Evolutionary conservation across 495 filamentous ascomycete genomes (phyloP).

Genomic region (Pyrenula massariospora): DNA sequence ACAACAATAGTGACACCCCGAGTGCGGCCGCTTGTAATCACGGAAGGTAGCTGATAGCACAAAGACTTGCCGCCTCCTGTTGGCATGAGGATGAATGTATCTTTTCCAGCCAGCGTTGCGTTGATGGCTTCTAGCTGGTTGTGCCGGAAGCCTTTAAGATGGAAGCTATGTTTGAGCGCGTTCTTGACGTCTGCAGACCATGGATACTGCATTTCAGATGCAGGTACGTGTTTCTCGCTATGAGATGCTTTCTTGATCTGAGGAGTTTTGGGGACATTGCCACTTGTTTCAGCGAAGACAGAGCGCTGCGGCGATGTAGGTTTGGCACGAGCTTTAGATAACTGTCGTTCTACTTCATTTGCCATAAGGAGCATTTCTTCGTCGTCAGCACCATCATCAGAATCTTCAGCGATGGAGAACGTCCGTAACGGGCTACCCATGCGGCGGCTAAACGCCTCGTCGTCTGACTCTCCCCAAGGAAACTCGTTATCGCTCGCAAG

Average conservation of each 20-base stretch:
- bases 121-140: slow-evolving; percentile 96
- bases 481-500: slow-evolving; percentile 1
- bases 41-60: slow-evolving; percentile 89
- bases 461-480: slow-evolving; percentile 15
- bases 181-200: slow-evolving; percentile 83
- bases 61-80: slow-evolving; percentile 95
- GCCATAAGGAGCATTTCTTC: slow-evolving; percentile 57
- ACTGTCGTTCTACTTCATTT: slow-evolving; percentile 39
- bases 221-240: slow-evolving; percentile 23
- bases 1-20: slow-evolving; percentile 84
- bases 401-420: slow-evolving; percentile 35
- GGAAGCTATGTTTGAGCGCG: slow-evolving; percentile 67
- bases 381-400: slow-evolving; percentile 54
- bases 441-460: slow-evolving; percentile 30
- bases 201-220: slow-evolving; percentile 35
- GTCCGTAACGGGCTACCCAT: slow-evolving; percentile 29
- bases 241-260: slow-evolving; percentile 20
- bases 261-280: slow-evolving; percentile 27
- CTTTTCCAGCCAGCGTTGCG: slow-evolving; percentile 73
- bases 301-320: slow-evolving; percentile 17
- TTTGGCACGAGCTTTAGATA: slow-evolving; percentile 14
- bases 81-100: slow-evolving; percentile 92
- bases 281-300: slow-evolving; percentile 44
- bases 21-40: slow-evolving; percentile 71
- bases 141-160: slow-evolving; percentile 71